Evolutionary conservation across 1,284 basidiomycete genomes (phyloP), one percentile per base, ranked within the genome.

Genomic region (Ganoderma meredithae): DNA sequence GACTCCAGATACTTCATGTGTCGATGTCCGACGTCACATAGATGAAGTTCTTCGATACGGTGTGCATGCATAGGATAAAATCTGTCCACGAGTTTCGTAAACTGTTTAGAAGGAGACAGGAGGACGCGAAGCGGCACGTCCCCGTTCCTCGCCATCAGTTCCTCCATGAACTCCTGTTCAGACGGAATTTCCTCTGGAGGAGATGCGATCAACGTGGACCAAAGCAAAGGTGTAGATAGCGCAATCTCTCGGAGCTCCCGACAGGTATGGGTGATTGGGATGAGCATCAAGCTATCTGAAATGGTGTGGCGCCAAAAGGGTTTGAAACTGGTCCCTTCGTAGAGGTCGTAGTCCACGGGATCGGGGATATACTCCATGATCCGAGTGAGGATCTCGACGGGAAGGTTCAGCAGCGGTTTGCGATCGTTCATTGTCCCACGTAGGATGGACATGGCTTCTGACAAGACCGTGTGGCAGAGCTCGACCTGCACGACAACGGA

Each of bases 1-100:
- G 65, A 27, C 13, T 60, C 33, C 36, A 67, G 27, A n/a, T 59
- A 63, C 9, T 67, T 60, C 41, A 63, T 52, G 25, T 63, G 56
- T 17, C 44, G 43, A 31, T 67, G 66, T 3, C 62, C 61, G 36
- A 67, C 40, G 4, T 63, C 44, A 17, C 44, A 59, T 10, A 67
- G 6, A 13, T 63, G 66, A 17, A 67, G 47, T 31, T 63, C 61
- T 33, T 60, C 56, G n/a, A 67, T 7, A 1, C 62, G 66, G 31
- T 44, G 47, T 0, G 56, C 55, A 25, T 62, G 44, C 1, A 17
- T 19, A 12, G 44, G 36, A 40, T 67, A 63, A 33, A 60, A 60
- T 7, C 19, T n/a, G 19, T 67, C 61, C 31, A 66, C n/a, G 19
- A 63, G 49, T n/a, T 39, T 39, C 12, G 27, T 63, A 17, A 53